phyloP scores from a whole-genome alignment of 495 filamentous ascomycete genomes.

The Aspergillus nanangensis region DNA sequence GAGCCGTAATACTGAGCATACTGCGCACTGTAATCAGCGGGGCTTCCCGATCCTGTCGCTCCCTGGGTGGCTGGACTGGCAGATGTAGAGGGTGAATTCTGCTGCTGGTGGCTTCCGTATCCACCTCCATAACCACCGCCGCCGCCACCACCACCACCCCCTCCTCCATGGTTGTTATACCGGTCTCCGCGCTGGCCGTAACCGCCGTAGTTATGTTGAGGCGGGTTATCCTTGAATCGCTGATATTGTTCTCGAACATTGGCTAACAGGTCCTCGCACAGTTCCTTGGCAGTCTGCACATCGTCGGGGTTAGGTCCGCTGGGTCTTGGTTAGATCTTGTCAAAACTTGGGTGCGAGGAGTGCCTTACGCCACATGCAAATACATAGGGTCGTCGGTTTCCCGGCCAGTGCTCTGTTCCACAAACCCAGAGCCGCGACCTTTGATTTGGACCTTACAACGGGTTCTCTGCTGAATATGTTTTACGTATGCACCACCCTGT shows the following conservation, averaged over 20 bases:
- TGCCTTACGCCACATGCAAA: slow-evolving; percentile 78
- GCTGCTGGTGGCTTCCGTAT: slow-evolving; percentile 35
- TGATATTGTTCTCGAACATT: slow-evolving; percentile 87
- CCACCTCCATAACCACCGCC: too few relatives aligned
- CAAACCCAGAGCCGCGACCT: slow-evolving; percentile 91
- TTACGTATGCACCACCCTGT: slow-evolving; percentile 88
- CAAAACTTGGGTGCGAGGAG: neutral
- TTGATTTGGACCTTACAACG: slow-evolving; percentile 96
- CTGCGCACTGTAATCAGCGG: slow-evolving; percentile 66
- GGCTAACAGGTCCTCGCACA: slow-evolving; percentile 78
- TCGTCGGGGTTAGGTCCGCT: slow-evolving; percentile 84
- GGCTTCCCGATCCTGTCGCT: slow-evolving; percentile 34
- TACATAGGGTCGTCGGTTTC: slow-evolving; percentile 97
- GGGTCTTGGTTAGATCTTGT: slow-evolving; percentile 24
- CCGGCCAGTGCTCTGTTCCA: slow-evolving; percentile 72
- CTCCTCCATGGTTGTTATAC: slow-evolving; percentile 24
- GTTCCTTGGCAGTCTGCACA: slow-evolving; percentile 80
- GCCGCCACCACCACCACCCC: slow-evolving; percentile 23
- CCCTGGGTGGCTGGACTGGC: slow-evolving; percentile 30
- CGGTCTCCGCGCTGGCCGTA: slow-evolving; percentile 43
- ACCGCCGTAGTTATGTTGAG: slow-evolving; percentile 58
- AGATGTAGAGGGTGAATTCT: slow-evolving; percentile 35
- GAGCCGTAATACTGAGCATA: slow-evolving; percentile 79
- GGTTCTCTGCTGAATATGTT: slow-evolving; percentile 94
- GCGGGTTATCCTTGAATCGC: slow-evolving; percentile 79